Evolutionary conservation across 352 stramenopile genomes (phyloP), one percentile per base, ranked within the genome.

Genomic region (Globisporangium mamillatum): DNA sequence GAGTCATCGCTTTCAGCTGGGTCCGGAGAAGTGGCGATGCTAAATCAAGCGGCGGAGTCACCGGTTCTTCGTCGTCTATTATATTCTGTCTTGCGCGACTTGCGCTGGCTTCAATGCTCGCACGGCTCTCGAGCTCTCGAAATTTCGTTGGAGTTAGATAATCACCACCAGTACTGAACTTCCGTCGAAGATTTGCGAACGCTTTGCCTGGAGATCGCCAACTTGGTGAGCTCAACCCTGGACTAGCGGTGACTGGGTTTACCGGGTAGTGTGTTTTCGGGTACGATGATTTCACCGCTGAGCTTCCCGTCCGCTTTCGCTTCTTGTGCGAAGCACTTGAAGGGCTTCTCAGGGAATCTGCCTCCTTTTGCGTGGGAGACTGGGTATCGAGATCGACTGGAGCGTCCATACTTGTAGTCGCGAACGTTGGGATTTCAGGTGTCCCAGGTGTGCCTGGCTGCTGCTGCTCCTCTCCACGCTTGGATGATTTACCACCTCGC

Each of bases 1-100:
- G 86, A 6, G 84, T 94, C 84, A 95, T 92, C 5, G 81, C 88
- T 66, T 92, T 93, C 10, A 95, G 75, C 66, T 91, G 81, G 2
- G 88, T 95, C 9, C 81, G 82, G 36, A 95, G 71, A 59, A 95
- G 73, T 1, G 88, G 88, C 20, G 88, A 95, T n/a, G 80, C 73
- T 75, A 94, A 75, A 63, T 88, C 80, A 18, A 93, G 84, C 0
- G 83, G 75, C 24, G 86, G 83, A 0, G 83, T 91, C 64, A 76
- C 74, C 0, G 81, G 81, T 24, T 84, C 86, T 20, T 93, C 85
- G 50, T 88, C 80, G 7, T 81, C 75, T 36, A 82, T 56, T 3
- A 83, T 10, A 32, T 76, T 61, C 41, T 84, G 68, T 5, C 53
- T 73, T 25, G 70, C 74, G 18, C 71, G 74, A 46, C 75, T 71